Percentiles rank a stretch among this genome's conserved stretches.
Conservation (phyloP, 345 rosid genomes). For the Jatropha curcas region DNA sequence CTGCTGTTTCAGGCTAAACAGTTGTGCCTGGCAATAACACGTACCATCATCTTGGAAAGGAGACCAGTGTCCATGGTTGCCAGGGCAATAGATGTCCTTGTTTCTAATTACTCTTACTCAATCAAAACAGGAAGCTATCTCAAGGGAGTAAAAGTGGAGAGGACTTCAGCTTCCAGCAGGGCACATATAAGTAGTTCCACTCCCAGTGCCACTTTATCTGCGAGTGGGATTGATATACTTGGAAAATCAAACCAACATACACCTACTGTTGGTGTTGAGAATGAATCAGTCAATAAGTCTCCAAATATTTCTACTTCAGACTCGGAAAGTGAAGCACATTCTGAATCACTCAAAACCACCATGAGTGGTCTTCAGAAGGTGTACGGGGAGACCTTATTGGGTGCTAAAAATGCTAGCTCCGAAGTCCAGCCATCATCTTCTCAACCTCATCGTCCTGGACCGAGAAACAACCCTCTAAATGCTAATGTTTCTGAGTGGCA, state of each 20-base stretch:
- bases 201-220: conserved; percentile 35
- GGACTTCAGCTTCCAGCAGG: conserved; percentile 36
- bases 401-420: conserved; percentile 38
- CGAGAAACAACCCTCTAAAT: conserved; percentile 43
- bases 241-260: conserved; percentile 40
- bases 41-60: conserved; percentile 76
- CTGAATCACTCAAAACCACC: conserved; percentile 39
- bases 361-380: conserved; percentile 37
- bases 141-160: conserved; percentile 63
- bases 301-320: conserved; percentile 47
- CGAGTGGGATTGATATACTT: conserved; percentile 40
- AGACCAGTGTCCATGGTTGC: conserved; percentile 80
- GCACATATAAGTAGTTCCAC: conserved; percentile 30
- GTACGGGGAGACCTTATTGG: conserved; percentile 31
- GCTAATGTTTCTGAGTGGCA: conserved; percentile 57
- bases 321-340: conserved; percentile 48
- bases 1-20: conserved; percentile 75
- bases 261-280: conserved; percentile 26
- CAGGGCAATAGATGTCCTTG: conserved; percentile 74
- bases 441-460: conserved; percentile 41
- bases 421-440: conserved; percentile 37
- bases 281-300: conserved; percentile 38
- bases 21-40: conserved; percentile 70
- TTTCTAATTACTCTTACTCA: conserved; percentile 65
- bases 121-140: conserved; percentile 64